Evolutionary conservation across 768 basidiomycete species (phyloP).

Genomic region (Pleurotus djamor): DNA sequence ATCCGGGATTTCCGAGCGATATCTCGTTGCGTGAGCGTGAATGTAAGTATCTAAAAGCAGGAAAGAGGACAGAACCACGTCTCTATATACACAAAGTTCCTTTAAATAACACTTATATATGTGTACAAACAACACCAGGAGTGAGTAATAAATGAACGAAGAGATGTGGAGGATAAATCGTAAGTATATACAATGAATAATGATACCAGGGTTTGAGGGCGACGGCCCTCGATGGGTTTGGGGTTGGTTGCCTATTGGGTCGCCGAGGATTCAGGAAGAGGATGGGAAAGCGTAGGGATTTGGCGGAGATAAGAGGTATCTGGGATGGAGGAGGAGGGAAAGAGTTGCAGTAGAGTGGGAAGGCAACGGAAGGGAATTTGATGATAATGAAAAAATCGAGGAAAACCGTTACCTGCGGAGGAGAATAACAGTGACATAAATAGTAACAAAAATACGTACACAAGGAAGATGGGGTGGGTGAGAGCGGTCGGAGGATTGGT

Average conservation of each 20-base stretch:
- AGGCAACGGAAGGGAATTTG: not conserved
- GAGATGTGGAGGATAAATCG: not conserved
- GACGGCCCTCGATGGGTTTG: not conserved
- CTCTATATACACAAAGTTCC: not conserved
- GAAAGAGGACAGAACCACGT: too few species aligned
- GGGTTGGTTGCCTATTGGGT: not conserved
- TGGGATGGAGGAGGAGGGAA: too few species aligned
- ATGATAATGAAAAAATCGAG: not conserved
- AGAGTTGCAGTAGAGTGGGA: too few species aligned
- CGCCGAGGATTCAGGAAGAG: not conserved
- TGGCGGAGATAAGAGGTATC: not conserved
- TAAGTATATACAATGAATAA: slow-evolving; percentile 7
- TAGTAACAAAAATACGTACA: not conserved
- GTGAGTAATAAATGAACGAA: slow-evolving; percentile 2
- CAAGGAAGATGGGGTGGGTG: not conserved
- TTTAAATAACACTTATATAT: not conserved
- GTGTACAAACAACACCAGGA: not conserved
- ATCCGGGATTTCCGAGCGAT: too few species aligned
- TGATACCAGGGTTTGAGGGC: not conserved
- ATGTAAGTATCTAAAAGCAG: too few species aligned
- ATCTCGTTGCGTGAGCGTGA: too few species aligned
- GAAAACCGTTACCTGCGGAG: not conserved
- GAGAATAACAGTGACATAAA: not conserved
- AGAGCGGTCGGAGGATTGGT: not conserved
- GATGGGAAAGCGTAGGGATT: slow-evolving; percentile 2